Evolutionary conservation across 306 rosid species (phyloP), one percentile per base, ranked within the genome.

Genomic region (Vigna mungo): DNA sequence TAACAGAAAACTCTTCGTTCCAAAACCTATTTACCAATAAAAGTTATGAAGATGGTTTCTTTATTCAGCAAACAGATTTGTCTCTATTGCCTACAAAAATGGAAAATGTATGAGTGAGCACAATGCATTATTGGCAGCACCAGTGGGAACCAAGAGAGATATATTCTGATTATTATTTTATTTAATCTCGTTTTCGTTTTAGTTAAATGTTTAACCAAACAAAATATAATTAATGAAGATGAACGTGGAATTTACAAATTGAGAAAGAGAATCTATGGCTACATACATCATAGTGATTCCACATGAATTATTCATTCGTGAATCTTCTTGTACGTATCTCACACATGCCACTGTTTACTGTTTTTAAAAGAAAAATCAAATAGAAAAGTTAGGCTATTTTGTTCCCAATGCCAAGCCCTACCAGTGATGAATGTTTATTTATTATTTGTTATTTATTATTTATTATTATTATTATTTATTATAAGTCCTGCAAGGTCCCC

Each of bases 261-360:
- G 32, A 58, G 68, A 44, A 58, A 15, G 18, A 58, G 68, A 44
- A 58, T 16, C 20, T 43, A 58, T 43, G 58, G 68, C 78, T 58
- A 37, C 27, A 43, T 58, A 37, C 27, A 58, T 58, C 68, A 23
- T 55, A 9, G n/a, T 23, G 43, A 56, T 58, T 68, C 46, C 46
- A 13, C 77, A 20, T 41, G 68, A 74, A 60, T 46, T 49, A 59
- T 44, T 74, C 78, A 60, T 74, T 60, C 70, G 59, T 74, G 58
- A 72, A 41, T 47, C 64, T 74, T 30, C 32, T 25, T 58, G 32
- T 58, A 73, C 11, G 71, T 18, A 18, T 58, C 78, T 23, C n/a
- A 58, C 56, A 72, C 21, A 32, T 34, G 55, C 15, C 34, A 32
- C 47, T 52, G 11, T 21, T 47, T 69, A 12, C 53, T 17, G 11